Evolutionary conservation across 2,329 filamentous ascomycete species (phyloP), one percentile per base, ranked within the genome.

Genomic region (Cercospora zeina): DNA sequence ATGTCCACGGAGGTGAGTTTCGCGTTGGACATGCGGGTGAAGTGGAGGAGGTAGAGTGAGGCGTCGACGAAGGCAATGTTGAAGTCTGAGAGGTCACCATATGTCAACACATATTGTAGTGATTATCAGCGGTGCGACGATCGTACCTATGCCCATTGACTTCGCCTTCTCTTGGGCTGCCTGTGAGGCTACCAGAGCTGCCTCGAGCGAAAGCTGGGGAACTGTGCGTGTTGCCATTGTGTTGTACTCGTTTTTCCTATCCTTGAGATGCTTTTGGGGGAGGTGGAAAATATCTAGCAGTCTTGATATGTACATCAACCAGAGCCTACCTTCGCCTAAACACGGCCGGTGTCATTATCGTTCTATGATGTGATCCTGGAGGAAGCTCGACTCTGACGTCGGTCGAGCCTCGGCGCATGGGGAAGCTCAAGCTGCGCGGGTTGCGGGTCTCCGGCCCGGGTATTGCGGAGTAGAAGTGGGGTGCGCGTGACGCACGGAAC

Each of bases 1-100:
- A 88, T 82, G 72, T 84, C 83, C 65, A 87, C 82, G 3, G 83
- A 78, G n/a, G 79, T 81, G 13, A 81, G 67, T 65, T 81, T 82
- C 19, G 79, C 79, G 62, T 73, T 75, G 65, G 80, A 78, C 78
- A 81, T 81, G 67, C 80, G 78, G 16, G 71, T 72, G 70, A 82
- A 82, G 66, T 77, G 76, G 34, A 81, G 72, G 45, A 82, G 77
- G 61, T 81, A 78, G 37, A 77, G 75, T 31, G 76, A 74, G 31
- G 73, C 67, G 69, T 82, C 80, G 60, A 81, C 76, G 60, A 82
- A 71, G 61, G 80, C 80, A 62, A 82, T 82, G 74, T 82, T 82
- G 70, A 76, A 74, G 63, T 80, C 81, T 81, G 33, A 2, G 1
- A 3, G 6, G 3, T 27, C 11, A 13, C 11, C 10, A 14, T 70